These are phyloP conservation scores for Detonula confervacea DNA, from an alignment of 352 stramenopile species.

Conservation along the genomic window DNA sequence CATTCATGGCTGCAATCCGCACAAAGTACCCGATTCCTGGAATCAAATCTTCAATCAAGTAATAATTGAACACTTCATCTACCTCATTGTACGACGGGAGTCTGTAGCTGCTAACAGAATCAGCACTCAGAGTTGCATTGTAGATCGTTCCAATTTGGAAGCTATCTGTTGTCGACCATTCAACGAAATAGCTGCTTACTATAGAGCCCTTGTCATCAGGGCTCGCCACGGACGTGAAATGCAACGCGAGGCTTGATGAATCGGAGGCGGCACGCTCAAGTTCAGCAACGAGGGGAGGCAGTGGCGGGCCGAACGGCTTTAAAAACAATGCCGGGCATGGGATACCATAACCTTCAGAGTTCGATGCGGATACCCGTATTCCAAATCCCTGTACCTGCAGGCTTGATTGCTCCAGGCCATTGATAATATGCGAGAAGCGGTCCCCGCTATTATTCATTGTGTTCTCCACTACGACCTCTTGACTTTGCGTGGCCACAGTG, in stretches of 20 bases:
- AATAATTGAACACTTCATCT: slow-evolving; percentile 57
- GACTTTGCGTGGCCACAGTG: slow-evolving; percentile 30
- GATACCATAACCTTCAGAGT: slow-evolving; percentile 66
- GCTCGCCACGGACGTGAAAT: slow-evolving; percentile 86
- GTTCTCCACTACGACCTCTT: slow-evolving; percentile 39
- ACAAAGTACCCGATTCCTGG: slow-evolving; percentile 89
- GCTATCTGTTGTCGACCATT: slow-evolving; percentile 82
- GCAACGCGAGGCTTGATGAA: slow-evolving; percentile 83
- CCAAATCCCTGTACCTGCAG: slow-evolving; percentile 76
- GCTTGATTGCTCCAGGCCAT: slow-evolving; percentile 66
- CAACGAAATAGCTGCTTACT: slow-evolving; percentile 88
- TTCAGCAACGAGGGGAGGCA: slow-evolving; percentile 84
- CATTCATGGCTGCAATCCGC: slow-evolving; percentile 90
- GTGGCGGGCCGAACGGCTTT: slow-evolving; percentile 90
- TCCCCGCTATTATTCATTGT: slow-evolving; percentile 40
- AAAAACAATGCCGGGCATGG: slow-evolving; percentile 67
- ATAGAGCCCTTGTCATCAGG: slow-evolving; percentile 87
- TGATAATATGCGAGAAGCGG: slow-evolving; percentile 63
- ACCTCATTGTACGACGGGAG: slow-evolving; percentile 43
- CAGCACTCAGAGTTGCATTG: slow-evolving; percentile 45
- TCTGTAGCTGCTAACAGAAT: slow-evolving; percentile 52
- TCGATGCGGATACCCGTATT: slow-evolving; percentile 79
- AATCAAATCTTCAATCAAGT: slow-evolving; percentile 85
- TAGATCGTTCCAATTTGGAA: slow-evolving; percentile 69
- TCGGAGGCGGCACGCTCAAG: slow-evolving; percentile 87